Base-by-base conservation (phyloP, 2,329 filamentous ascomycete species). In the Colletotrichum paranaense region DNA sequence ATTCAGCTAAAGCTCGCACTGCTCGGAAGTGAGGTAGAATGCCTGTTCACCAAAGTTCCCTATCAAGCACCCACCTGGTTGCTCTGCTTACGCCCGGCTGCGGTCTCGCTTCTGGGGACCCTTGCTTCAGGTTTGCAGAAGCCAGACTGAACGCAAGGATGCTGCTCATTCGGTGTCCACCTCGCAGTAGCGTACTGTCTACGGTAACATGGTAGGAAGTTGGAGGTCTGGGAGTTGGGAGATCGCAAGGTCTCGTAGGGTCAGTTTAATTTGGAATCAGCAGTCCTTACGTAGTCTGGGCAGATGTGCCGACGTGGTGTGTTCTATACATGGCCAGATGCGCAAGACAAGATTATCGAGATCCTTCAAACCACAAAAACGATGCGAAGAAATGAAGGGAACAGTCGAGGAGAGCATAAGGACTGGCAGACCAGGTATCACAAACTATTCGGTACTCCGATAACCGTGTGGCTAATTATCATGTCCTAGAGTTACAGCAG, bases 11-110 rank as follows among this genome's bases (percentile, higher is more conserved):
- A 64, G 67, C 52, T 55, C 38, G 38, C 38, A 42, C 38, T 42
- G 38, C 38, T 42, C 58, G 38, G 52, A 63, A 49, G n/a, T 53
- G 14, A 38, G 16, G 16, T 14, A 7, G 38, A 42, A 42, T 19
- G 28, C 38, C 52, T 32, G 12, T 30, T 59, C 12, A 63, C 69
- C 59, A 63, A 72, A 64, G 66, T 72, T 35, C 59, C 65, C 32
- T 64, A 49, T 26, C 11, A 8, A 72, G 53, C 53, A 56, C 30
- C 69, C 49, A 63, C 69, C 59, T 49, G 42, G 42, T 11, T 11
- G 42, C 42, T 56, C 66, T 64, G 58, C 22, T 52, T 63, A 60
- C 69, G 69, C 69, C 69, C 69, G 66, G 60, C 59, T 64, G 28
- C 53, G 59, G 52, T 55, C 30, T 68, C 52, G 69, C 64, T 72